These are phyloP conservation scores for Pseudofabraea citricarpa DNA, from an alignment of 2,329 filamentous ascomycete species.

Conservation along the genomic window DNA sequence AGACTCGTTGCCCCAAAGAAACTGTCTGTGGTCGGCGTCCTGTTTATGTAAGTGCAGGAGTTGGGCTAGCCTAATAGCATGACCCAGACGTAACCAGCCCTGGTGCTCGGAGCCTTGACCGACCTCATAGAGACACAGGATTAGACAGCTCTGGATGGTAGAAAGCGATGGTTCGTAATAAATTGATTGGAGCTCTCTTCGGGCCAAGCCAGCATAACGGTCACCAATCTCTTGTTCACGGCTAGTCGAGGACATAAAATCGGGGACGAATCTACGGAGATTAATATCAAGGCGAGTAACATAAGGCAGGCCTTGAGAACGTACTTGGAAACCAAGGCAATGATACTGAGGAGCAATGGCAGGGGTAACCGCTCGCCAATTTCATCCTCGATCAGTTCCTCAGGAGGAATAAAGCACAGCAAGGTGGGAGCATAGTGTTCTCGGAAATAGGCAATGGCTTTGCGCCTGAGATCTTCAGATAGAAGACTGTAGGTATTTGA, in stretches of 20 bases:
- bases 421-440: slow-evolving; percentile 2
- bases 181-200: neutral
- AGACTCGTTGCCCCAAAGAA: neutral
- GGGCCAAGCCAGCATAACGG: neutral
- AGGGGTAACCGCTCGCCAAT: neutral
- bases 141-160: slow-evolving; percentile 2
- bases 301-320: too few species aligned
- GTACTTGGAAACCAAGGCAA: slow-evolving; percentile 1
- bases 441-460: slow-evolving; percentile 1
- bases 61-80: slow-evolving; percentile 2
- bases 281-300: neutral
- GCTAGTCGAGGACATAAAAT: neutral
- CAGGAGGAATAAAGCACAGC: slow-evolving; percentile 3
- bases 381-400: slow-evolving; percentile 1
- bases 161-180: slow-evolving; percentile 1
- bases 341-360: neutral
- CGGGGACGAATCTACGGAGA: neutral
- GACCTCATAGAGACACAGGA: slow-evolving; percentile 2
- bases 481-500: neutral
- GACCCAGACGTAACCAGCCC: slow-evolving; percentile 2
- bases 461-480: neutral
- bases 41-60: slow-evolving; percentile 1
- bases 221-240: slow-evolving; percentile 1
- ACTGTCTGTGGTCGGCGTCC: slow-evolving; percentile 2
- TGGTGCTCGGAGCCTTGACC: slow-evolving; percentile 1